phyloP scores from a whole-genome alignment of 2,329 filamentous ascomycete species.

The Aspergillus pseudoglaucus region DNA sequence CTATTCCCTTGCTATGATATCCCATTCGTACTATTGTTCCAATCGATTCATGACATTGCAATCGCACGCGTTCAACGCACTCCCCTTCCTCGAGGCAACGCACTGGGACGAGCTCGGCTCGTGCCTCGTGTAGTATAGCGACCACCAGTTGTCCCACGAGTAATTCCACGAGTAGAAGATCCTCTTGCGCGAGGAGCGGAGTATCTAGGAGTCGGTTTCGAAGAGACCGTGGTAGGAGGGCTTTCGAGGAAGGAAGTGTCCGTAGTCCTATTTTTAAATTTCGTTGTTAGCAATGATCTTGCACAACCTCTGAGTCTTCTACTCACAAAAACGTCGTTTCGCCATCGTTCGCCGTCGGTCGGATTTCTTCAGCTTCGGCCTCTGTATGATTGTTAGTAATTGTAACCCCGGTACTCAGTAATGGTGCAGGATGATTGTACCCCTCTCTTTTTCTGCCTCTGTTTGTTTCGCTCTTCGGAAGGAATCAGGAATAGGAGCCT shows the following conservation, averaged over 20 bases:
- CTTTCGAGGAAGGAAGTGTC: constrained; percentile 89
- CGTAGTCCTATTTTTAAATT: constrained; percentile 60
- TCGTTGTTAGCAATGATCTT: constrained; percentile 1
- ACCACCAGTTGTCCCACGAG: constrained; percentile 20
- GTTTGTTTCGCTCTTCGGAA: constrained; percentile 62
- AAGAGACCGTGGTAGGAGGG: constrained; percentile 50
- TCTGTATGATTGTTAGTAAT: constrained; percentile 20
- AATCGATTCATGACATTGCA: neutral
- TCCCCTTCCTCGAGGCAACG: constrained; percentile 35
- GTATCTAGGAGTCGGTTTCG: constrained; percentile 37
- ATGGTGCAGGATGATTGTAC: constrained; percentile 19
- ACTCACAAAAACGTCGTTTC: constrained; percentile 82
- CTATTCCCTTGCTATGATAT: no score
- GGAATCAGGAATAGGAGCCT: constrained; percentile 79
- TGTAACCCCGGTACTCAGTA: neutral
- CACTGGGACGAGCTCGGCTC: constrained; percentile 28
- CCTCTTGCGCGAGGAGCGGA: constrained; percentile 19
- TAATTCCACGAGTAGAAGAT: constrained; percentile 17
- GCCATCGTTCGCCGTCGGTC: constrained; percentile 41
- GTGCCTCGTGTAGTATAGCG: constrained; percentile 34
- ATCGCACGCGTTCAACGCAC: constrained; percentile 21
- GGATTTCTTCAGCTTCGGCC: constrained; percentile 25
- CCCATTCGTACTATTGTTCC: neutral
- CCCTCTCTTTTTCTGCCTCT: constrained; percentile 45
- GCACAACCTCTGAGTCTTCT: no score